Evolutionary conservation across 1,139 yeast species (phyloP).

Genomic region (Nakaseomyces sp.): DNA sequence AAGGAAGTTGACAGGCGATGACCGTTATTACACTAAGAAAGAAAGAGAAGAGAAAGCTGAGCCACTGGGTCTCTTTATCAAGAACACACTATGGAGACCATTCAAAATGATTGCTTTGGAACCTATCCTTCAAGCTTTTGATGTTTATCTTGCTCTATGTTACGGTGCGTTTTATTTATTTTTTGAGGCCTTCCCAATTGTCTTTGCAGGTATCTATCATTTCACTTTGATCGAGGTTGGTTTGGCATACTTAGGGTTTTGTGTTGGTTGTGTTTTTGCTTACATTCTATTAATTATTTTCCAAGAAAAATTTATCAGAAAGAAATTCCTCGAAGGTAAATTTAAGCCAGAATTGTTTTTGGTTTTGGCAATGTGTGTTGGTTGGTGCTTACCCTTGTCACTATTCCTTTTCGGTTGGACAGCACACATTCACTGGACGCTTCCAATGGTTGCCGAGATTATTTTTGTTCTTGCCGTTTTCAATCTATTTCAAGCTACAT

Average conservation of each 20-base stretch:
- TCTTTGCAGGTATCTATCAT: conserved; percentile 37
- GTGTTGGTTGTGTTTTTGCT: conserved; percentile 19
- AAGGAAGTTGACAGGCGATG: conserved; percentile 41
- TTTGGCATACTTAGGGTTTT: conserved; percentile 20
- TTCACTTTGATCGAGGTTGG: conserved; percentile 34
- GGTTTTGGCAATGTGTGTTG: conserved; percentile 13
- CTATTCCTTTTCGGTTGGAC: conserved; percentile 37
- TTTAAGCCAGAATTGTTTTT: conserved; percentile 18
- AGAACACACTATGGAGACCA: conserved; percentile 45
- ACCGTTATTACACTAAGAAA: conserved; percentile 32
- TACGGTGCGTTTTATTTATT: conserved; percentile 49
- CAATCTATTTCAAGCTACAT: conserved; percentile 36
- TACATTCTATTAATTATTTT: conserved; percentile 14
- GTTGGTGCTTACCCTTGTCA: conserved; percentile 16
- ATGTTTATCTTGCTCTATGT: conserved; percentile 41
- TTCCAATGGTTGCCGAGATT: conserved; percentile 38
- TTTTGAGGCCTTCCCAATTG: conserved; percentile 57
- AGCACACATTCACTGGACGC: conserved; percentile 39
- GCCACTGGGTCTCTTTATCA: conserved; percentile 36
- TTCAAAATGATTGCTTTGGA: conserved; percentile 34
- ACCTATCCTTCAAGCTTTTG: conserved; percentile 19
- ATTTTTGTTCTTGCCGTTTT: conserved; percentile 36
- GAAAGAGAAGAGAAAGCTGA: conserved; percentile 49
- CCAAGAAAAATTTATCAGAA: conserved; percentile 11
- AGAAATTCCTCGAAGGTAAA: conserved; percentile 11